Percentiles rank a stretch among this genome's conserved stretches.
Conservation (phyloP, 1,139 yeast species). For the Yamadazyma sp. region DNA sequence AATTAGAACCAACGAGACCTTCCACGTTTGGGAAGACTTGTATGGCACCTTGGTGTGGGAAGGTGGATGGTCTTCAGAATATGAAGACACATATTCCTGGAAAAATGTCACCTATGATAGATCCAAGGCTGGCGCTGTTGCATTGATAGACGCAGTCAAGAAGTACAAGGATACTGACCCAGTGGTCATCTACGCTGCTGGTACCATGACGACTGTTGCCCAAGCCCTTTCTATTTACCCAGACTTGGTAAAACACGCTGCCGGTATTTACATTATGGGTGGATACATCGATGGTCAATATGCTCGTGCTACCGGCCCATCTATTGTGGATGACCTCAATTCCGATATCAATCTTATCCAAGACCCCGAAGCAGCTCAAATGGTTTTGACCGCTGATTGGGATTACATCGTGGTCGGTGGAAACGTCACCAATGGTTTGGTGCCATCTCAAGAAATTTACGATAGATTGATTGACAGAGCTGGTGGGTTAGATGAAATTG, state of each 20-base stretch:
- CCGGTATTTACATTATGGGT: constrained; percentile 42
- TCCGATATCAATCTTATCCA: constrained; percentile 42
- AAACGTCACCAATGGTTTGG: constrained; percentile 38
- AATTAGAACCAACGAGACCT: constrained; percentile 36
- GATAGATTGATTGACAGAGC: constrained; percentile 31
- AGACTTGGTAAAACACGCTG: constrained; percentile 34
- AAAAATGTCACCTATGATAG: constrained; percentile 27
- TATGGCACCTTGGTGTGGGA: constrained; percentile 43
- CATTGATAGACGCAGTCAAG: constrained; percentile 38
- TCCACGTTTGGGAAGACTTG: constrained; percentile 35
- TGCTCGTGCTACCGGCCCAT: constrained; percentile 31
- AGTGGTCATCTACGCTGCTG: constrained; percentile 38
- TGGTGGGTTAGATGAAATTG: constrained; percentile 24
- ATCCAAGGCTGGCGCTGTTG: constrained; percentile 32
- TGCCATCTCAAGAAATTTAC: constrained; percentile 37
- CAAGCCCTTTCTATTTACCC: constrained; percentile 42
- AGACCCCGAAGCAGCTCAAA: constrained; percentile 47
- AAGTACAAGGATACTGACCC: constrained; percentile 26
- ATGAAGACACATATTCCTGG: constrained; percentile 29
- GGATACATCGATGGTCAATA: constrained; percentile 41
- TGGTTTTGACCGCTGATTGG: constrained; percentile 39
- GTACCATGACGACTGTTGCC: constrained; percentile 43
- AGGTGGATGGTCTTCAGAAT: constrained; percentile 34
- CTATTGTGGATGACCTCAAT: constrained; percentile 29
- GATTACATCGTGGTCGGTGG: constrained; percentile 35